A percentile compares a stretch with the other conserved stretches of the same genome.
Evolutionary conservation across 2,329 filamentous ascomycete genomes (phyloP).

Genomic region (Aspergillus uvarum): DNA sequence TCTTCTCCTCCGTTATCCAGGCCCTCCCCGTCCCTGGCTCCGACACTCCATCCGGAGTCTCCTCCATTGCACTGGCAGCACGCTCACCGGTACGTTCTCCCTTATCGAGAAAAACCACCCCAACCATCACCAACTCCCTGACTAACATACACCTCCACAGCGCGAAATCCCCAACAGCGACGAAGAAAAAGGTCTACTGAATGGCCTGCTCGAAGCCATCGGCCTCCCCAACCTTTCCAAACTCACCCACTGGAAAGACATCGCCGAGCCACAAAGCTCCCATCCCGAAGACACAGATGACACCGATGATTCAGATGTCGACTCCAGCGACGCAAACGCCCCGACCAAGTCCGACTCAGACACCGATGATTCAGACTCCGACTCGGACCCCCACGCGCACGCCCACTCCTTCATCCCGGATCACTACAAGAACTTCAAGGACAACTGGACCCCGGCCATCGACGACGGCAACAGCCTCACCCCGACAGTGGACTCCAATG

Average conservation of each 20-base stretch:
- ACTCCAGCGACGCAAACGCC: not conserved
- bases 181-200: slow-evolving; percentile 13
- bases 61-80: not conserved
- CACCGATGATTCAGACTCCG: not conserved
- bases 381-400: not conserved
- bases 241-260: slow-evolving; percentile 9
- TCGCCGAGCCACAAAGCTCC: not conserved
- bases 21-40: slow-evolving; percentile 5
- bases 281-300: too few relatives aligned
- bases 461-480: slow-evolving; percentile 8
- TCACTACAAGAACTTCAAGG: too few relatives aligned
- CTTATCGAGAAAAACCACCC: too few relatives aligned
- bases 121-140: not conserved
- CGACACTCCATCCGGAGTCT: not conserved
- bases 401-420: too few relatives aligned
- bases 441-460: not conserved
- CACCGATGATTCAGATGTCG: not conserved
- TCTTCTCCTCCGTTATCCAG: slow-evolving; percentile 7
- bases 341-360: too few relatives aligned
- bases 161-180: slow-evolving; percentile 24
- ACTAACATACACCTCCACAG: slow-evolving; percentile 12
- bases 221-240: slow-evolving; percentile 15
- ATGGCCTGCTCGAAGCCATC: slow-evolving; percentile 17
- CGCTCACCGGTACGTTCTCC: slow-evolving; percentile 12
- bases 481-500: not conserved